Conservation (phyloP, 2,329 filamentous ascomycete genomes). For the Alternaria ethzedia region DNA sequence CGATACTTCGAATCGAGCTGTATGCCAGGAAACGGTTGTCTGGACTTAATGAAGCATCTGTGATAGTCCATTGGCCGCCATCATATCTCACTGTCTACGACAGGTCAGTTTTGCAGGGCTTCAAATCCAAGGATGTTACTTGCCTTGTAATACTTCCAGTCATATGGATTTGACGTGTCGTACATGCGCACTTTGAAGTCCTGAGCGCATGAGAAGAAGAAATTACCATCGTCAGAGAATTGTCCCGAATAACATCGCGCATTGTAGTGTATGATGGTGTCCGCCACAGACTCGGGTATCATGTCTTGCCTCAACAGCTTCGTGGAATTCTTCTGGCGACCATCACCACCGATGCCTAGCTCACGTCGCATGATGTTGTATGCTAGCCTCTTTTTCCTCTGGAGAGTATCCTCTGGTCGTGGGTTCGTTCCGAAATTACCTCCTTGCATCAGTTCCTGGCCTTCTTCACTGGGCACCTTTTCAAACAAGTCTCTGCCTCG, state of each 20-base stretch:
- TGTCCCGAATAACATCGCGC: slow-evolving; percentile 91
- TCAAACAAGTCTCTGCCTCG: slow-evolving; percentile 67
- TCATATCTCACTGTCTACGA: slow-evolving; percentile 83
- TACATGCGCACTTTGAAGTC: slow-evolving; percentile 97
- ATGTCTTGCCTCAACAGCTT: slow-evolving; percentile 75
- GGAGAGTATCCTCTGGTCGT: slow-evolving; percentile 56
- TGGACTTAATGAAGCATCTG: slow-evolving; percentile 87
- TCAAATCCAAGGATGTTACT: slow-evolving; percentile 11
- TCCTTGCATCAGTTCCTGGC: slow-evolving; percentile 78
- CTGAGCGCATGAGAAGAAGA: slow-evolving; percentile 91
- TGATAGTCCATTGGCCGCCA: slow-evolving; percentile 92
- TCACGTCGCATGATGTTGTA: slow-evolving; percentile 81
- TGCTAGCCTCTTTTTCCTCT: slow-evolving; percentile 67
- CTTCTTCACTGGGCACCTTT: slow-evolving; percentile 81
- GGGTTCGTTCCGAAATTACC: slow-evolving; percentile 79
- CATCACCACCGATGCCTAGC: slow-evolving; percentile 69
- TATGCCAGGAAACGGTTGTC: slow-evolving; percentile 94
- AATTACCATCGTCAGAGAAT: slow-evolving; percentile 96
- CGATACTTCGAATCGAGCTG: slow-evolving; percentile 82
- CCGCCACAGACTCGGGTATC: slow-evolving; percentile 77
- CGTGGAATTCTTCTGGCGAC: slow-evolving; percentile 65
- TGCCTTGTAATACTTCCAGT: slow-evolving; percentile 96
- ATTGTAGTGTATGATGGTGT: slow-evolving; percentile 87
- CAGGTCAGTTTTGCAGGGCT: slow-evolving; percentile 6
- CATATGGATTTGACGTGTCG: slow-evolving; percentile 92